Evolutionary conservation across 257 asterid genomes (phyloP).

Genomic region (Solanum etuberosum): DNA sequence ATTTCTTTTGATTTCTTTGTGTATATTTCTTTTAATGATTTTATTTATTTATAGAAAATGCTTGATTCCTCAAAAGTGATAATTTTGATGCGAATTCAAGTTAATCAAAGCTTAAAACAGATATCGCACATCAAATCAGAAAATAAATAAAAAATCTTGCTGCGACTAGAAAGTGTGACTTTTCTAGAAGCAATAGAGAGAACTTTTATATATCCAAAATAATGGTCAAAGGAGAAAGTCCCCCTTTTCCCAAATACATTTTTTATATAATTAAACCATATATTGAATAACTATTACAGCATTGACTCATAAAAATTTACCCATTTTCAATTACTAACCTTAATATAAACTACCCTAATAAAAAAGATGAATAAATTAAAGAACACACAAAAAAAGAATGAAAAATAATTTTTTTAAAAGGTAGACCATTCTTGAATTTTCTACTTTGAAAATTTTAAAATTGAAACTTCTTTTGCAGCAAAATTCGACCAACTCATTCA

Average conservation of each 20-base stretch:
- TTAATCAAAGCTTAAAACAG: accelerated
- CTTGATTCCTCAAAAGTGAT: background rate
- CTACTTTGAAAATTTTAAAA: background rate
- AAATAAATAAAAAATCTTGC: background rate
- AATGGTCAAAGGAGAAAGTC: background rate
- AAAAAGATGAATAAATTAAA: background rate
- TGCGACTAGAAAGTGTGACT: background rate
- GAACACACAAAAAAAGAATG: background rate
- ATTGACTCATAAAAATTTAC: background rate
- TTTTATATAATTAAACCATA: background rate
- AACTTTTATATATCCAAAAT: background rate
- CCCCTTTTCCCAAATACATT: background rate
- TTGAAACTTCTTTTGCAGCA: background rate
- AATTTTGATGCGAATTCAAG: background rate
- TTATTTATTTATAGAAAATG: too few relatives aligned
- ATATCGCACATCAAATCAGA: accelerated
- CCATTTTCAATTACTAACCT: background rate
- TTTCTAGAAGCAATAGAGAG: background rate
- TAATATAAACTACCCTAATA: background rate
- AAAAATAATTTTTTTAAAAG: background rate
- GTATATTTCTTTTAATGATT: too few relatives aligned
- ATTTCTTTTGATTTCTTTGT: too few relatives aligned
- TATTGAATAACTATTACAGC: background rate
- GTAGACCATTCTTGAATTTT: background rate
- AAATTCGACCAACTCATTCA: background rate